A percentile compares a stretch with the other conserved stretches of the same genome.
phyloP scores from a whole-genome alignment of 2,329 filamentous ascomycete genomes.

The Xylariales sp. region DNA sequence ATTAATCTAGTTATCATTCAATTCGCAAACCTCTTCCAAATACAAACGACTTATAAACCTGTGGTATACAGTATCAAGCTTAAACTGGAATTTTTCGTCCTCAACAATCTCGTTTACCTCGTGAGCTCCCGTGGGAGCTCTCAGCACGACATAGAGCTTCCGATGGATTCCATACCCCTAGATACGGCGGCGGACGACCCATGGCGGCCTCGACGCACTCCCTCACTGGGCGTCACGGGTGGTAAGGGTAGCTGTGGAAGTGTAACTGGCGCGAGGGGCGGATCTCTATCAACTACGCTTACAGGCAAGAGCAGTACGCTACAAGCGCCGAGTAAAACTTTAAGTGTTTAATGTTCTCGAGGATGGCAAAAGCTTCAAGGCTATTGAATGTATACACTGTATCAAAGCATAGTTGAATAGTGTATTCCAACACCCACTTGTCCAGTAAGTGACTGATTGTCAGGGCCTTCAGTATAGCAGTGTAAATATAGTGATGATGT shows the following conservation, averaged over 20 bases:
- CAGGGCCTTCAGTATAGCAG: too few relatives aligned
- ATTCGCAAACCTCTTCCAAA: conserved; percentile 54
- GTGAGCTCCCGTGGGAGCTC: conserved; percentile 27
- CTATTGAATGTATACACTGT: neutral
- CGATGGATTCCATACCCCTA: neutral
- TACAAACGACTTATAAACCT: conserved; percentile 56
- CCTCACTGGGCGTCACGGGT: neutral
- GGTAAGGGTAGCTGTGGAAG: neutral
- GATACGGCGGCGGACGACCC: neutral
- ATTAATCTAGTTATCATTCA: conserved; percentile 50
- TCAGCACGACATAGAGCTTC: neutral
- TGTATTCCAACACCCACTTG: neutral
- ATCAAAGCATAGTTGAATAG: neutral
- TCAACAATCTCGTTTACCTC: conserved; percentile 54
- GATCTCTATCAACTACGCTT: neutral
- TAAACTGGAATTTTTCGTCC: conserved; percentile 67
- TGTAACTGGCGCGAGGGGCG: neutral
- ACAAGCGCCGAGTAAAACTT: neutral
- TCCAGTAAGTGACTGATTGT: too few relatives aligned
- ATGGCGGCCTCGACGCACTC: neutral
- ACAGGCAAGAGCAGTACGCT: neutral
- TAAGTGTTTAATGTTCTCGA: neutral
- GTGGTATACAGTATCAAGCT: conserved; percentile 60
- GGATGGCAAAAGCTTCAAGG: neutral
- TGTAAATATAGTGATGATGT: too few relatives aligned